Evolutionary conservation across 345 rosid species (phyloP).

Genomic region (Bruguiera gymnorhiza): DNA sequence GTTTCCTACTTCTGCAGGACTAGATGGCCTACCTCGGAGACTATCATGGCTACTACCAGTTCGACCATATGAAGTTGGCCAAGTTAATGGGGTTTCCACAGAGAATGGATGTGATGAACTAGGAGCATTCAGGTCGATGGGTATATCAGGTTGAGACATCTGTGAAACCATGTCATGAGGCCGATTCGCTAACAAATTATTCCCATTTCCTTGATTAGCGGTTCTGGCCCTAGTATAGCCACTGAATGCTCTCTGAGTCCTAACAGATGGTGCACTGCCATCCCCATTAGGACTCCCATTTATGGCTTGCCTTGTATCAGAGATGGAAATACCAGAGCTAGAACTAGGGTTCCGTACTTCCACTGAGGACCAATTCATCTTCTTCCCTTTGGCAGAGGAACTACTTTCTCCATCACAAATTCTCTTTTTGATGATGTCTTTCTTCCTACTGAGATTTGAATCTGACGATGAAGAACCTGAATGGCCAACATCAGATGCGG

Average conservation of each 20-base stretch:
- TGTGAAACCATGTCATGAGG: conserved; percentile 34
- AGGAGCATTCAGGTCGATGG: conserved; percentile 35
- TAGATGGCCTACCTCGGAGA: conserved; percentile 44
- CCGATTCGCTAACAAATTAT: conserved; percentile 31
- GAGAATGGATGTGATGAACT: conserved; percentile 31
- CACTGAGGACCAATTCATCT: conserved; percentile 38
- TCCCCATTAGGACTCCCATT: conserved; percentile 43
- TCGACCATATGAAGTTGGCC: neutral
- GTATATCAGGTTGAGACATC: conserved; percentile 40
- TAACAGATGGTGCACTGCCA: conserved; percentile 39
- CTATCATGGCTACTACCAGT: conserved; percentile 35
- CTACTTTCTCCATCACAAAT: conserved; percentile 64
- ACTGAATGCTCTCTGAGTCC: conserved; percentile 48
- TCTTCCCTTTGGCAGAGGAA: conserved; percentile 58
- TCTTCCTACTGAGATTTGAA: conserved; percentile 41
- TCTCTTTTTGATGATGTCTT: conserved; percentile 45
- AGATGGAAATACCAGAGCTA: conserved; percentile 44
- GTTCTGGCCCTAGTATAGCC: conserved; percentile 40
- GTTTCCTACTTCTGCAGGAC: conserved; percentile 53
- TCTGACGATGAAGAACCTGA: conserved; percentile 51
- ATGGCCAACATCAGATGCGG: conserved; percentile 45
- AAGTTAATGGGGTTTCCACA: conserved; percentile 29
- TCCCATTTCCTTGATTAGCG: conserved; percentile 43
- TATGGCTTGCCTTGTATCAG: conserved; percentile 60
- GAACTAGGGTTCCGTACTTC: conserved; percentile 40